Percentiles rank a stretch among this genome's conserved stretches.
These are phyloP conservation scores for Sphaerosporella brunnea DNA, from an alignment of 495 filamentous ascomycete species.

Conservation along the genomic window DNA sequence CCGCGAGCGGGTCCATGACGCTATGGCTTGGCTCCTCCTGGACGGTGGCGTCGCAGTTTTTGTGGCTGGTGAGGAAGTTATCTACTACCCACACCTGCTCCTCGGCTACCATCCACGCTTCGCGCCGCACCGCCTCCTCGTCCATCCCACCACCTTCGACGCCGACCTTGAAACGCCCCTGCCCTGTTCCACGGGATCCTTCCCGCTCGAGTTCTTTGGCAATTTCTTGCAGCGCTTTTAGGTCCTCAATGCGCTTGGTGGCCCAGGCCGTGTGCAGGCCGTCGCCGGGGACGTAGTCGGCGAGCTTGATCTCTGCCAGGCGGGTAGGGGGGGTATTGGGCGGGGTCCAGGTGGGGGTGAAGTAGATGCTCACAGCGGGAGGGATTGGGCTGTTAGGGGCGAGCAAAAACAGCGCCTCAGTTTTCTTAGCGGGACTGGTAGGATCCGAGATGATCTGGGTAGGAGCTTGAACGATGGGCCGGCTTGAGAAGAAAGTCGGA, in stretches of 20 bases:
- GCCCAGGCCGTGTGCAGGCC: conserved; percentile 23
- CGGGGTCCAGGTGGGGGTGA: conserved; percentile 19
- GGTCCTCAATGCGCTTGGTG: conserved; percentile 17
- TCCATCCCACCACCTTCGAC: conserved; percentile 26
- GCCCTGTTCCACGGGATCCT: conserved; percentile 20
- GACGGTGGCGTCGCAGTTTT: neutral
- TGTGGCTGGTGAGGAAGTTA: conserved; percentile 16
- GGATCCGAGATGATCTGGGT: conserved; percentile 16
- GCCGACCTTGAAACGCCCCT: conserved; percentile 22
- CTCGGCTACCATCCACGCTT: conserved; percentile 26
- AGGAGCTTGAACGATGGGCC: conserved; percentile 25
- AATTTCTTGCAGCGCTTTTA: conserved; percentile 19
- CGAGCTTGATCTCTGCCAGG: conserved; percentile 3
- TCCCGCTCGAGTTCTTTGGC: conserved; percentile 23
- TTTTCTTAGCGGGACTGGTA: conserved; percentile 7
- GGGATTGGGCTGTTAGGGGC: conserved; percentile 12
- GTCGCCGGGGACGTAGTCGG: conserved; percentile 3
- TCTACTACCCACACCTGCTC: conserved; percentile 25
- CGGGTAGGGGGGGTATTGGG: conserved; percentile 2
- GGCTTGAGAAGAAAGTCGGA: conserved; percentile 16
- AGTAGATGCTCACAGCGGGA: conserved; percentile 11
- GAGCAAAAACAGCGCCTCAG: conserved; percentile 18
- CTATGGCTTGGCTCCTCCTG: neutral
- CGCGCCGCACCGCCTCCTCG: conserved; percentile 23
- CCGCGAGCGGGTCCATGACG: neutral